Percentiles rank a stretch among this genome's conserved stretches.
These are phyloP conservation scores for Magnolia officinalis DNA, from an alignment of 164 flowering plant species.

Conservation along the genomic window DNA sequence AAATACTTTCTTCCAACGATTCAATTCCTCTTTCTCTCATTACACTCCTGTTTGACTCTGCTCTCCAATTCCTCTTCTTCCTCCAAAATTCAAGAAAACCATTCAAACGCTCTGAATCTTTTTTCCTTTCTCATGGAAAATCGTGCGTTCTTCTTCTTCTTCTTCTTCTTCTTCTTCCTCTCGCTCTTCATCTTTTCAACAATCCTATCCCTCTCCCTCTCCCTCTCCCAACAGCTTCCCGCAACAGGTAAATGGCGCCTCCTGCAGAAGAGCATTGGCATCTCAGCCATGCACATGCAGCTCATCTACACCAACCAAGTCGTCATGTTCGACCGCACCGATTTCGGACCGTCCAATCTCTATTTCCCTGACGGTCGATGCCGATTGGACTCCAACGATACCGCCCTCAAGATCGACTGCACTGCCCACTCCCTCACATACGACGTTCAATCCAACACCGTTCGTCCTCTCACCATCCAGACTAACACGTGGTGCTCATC, in stretches of 20 bases:
- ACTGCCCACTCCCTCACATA: conserved; percentile 78
- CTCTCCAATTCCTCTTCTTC: no score
- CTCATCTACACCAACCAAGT: conserved; percentile 47
- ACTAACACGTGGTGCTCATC: conserved; percentile 94
- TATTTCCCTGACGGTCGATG: conserved; percentile 51
- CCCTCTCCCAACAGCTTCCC: background rate
- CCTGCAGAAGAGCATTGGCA: conserved; percentile 42
- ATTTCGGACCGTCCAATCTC: conserved; percentile 68
- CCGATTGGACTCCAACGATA: conserved; percentile 32
- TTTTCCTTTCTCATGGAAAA: no score
- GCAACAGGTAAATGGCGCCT: conserved; percentile 23
- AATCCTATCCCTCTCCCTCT: background rate
- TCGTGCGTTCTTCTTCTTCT: no score
- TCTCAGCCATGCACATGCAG: conserved; percentile 90
- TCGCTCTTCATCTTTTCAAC: background rate
- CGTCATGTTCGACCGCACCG: conserved; percentile 70
- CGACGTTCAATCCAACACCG: conserved; percentile 49
- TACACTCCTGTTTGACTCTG: no score
- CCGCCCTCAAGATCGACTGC: conserved; percentile 46
- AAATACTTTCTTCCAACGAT: no score
- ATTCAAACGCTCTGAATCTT: no score
- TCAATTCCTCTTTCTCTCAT: no score
- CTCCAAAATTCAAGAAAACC: no score
- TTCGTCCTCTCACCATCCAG: conserved; percentile 59
- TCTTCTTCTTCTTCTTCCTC: background rate